Evolutionary conservation across 331 rosid genomes (phyloP).

Genomic region (Saraca asoca): DNA sequence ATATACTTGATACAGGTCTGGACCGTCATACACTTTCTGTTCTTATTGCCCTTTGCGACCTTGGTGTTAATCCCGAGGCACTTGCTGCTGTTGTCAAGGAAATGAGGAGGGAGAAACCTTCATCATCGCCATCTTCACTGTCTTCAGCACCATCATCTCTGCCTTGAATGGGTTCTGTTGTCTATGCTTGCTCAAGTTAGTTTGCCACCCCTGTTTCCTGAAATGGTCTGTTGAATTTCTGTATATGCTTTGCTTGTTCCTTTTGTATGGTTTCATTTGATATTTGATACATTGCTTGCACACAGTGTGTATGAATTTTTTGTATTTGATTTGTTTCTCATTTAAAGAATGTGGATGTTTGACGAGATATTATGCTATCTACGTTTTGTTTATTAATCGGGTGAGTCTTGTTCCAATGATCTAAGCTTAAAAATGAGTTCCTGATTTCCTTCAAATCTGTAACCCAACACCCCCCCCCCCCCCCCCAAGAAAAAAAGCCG

Average conservation of each 20-base stretch:
- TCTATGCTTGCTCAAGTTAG: neutral
- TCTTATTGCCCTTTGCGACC: conserved; percentile 49
- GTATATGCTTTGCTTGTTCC: neutral
- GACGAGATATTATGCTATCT: neutral
- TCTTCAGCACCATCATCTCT: neutral
- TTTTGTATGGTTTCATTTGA: neutral
- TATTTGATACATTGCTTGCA: neutral
- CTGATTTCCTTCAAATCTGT: no score
- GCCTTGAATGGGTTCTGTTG: neutral
- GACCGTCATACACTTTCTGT: conserved; percentile 55
- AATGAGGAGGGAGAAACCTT: conserved; percentile 29
- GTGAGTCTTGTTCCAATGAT: neutral
- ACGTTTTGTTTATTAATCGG: neutral
- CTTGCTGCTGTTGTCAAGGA: conserved; percentile 49
- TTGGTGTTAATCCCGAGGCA: conserved; percentile 50
- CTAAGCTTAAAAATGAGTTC: no score
- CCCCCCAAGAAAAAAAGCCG: no score
- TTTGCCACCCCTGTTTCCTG: neutral
- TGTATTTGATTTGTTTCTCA: neutral
- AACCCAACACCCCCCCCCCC: no score
- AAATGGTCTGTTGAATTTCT: neutral
- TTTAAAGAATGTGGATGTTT: neutral
- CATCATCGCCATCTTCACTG: neutral
- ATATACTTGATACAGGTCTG: conserved; percentile 46
- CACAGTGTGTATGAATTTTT: no score